Conservation (phyloP, 2,329 filamentous ascomycete genomes). For the Tolypocladium tundrense region DNA sequence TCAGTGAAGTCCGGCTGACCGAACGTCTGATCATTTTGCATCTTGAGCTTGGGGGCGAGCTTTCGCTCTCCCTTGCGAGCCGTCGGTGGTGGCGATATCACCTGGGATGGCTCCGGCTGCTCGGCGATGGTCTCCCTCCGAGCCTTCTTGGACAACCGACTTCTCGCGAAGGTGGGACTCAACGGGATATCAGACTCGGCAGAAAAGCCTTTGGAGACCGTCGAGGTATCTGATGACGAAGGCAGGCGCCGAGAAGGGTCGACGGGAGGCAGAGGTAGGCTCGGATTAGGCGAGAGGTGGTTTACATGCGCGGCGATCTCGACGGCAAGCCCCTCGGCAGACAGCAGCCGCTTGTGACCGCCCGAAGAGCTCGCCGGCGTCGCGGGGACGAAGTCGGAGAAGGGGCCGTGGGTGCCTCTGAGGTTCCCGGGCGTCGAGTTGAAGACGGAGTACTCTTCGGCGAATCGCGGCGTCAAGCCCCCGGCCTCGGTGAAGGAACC, state of each 20-base stretch:
- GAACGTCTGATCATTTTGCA: slow-evolving; percentile 49
- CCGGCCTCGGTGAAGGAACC: slow-evolving; percentile 37
- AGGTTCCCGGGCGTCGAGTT: slow-evolving; percentile 53
- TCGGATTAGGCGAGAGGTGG: slow-evolving; percentile 44
- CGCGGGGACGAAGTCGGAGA: slow-evolving; percentile 33
- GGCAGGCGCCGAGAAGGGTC: slow-evolving; percentile 46
- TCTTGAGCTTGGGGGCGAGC: slow-evolving; percentile 42
- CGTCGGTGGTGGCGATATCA: slow-evolving; percentile 50
- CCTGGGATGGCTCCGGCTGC: slow-evolving; percentile 33
- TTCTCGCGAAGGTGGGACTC: slow-evolving; percentile 17
- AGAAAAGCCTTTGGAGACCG: slow-evolving; percentile 18
- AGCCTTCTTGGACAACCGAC: slow-evolving; percentile 31
- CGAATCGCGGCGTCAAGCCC: slow-evolving; percentile 51
- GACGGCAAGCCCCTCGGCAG: slow-evolving; percentile 35
- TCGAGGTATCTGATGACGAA: slow-evolving; percentile 43
- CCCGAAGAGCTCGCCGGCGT: slow-evolving; percentile 21
- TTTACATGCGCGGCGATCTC: slow-evolving; percentile 53
- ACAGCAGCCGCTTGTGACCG: slow-evolving; percentile 40
- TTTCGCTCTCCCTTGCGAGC: slow-evolving; percentile 44
- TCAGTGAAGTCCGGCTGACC: slow-evolving; percentile 40
- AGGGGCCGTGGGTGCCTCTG: slow-evolving; percentile 32
- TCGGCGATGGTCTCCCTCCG: slow-evolving; percentile 28
- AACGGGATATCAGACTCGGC: slow-evolving; percentile 14
- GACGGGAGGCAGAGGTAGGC: slow-evolving; percentile 46
- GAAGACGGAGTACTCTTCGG: slow-evolving; percentile 56